These are phyloP conservation scores for Aspergillus baeticus DNA, from an alignment of 495 filamentous ascomycete genomes.

Conservation along the genomic window DNA sequence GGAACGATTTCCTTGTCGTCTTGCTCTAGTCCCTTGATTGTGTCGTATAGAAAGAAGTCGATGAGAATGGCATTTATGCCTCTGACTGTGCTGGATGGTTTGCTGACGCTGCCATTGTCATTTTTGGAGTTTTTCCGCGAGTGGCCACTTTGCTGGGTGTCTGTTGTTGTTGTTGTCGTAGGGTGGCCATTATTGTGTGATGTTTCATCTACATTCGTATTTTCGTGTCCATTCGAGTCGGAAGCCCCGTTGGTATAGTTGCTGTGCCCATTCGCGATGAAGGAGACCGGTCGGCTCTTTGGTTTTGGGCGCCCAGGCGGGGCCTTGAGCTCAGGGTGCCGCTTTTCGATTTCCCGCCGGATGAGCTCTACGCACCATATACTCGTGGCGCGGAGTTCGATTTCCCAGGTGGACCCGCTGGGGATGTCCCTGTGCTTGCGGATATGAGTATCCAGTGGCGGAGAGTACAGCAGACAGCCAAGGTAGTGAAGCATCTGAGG, in stretches of 20 bases:
- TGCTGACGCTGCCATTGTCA: neutral
- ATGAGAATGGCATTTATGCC: constrained; percentile 85
- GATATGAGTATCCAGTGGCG: constrained; percentile 70
- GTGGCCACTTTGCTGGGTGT: constrained; percentile 10
- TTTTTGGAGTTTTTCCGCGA: constrained; percentile 16
- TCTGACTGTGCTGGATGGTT: constrained; percentile 18
- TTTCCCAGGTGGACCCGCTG: constrained; percentile 75
- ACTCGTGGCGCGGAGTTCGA: constrained; percentile 83
- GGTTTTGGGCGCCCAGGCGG: constrained; percentile 4
- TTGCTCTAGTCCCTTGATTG: constrained; percentile 76
- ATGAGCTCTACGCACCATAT: constrained; percentile 96
- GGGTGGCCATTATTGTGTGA: constrained; percentile 2
- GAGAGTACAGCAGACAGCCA: constrained; percentile 80
- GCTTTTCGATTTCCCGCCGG: constrained; percentile 70
- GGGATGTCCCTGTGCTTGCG: constrained; percentile 59
- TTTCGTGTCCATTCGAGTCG: neutral
- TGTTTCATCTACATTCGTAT: neutral
- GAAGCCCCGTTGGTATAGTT: neutral
- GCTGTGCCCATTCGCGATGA: neutral
- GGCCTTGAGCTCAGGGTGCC: constrained; percentile 61
- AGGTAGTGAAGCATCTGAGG: constrained; percentile 89
- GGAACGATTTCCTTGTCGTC: constrained; percentile 62
- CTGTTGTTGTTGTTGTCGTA: neutral
- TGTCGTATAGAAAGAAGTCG: constrained; percentile 96
- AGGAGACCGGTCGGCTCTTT: neutral